Evolutionary conservation across 805 yeast species (phyloP), one percentile per base, ranked within the genome.

Genomic region (Pichia deserticola): DNA sequence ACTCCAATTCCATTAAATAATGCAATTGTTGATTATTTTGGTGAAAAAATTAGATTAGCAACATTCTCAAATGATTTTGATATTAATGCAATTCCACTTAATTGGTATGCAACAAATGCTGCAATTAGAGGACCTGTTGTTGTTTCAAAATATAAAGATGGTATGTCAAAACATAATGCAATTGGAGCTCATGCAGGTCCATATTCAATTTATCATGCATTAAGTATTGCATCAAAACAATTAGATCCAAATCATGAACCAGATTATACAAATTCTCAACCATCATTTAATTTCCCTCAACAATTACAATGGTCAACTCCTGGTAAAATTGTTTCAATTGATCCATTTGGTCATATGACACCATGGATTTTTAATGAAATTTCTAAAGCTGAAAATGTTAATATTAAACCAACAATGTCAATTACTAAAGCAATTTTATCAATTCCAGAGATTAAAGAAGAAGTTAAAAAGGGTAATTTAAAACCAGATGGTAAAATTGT

Each of bases 151-250:
- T 61, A 65, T 51, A 71, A 69, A 34, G 67, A 72, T 38, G 80
- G 84, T 37, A 59, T 78, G 47, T 51, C 66, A 43, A 75, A 74
- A 56, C 82, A 82, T 60, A 81, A 81, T 58, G 74, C 84, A 39
- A 77, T 81, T 54, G 86, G 86, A 47, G 82, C 84, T 11, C 82
- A 79, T 57, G 68, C 83, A 11, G 86, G 86, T 35, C 77, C 84
- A 11, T 81, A 81, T 58, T 74, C 80, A 29, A 70, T 81, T 43
- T 81, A 81, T 65, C 85, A 81, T 57, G 86, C 86, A 6, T 65
- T 81, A 50, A 84, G 85, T 5, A 76, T 80, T 44, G 86, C 77
- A n/a, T 70, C 82, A 13, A 74, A 75, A 51, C 84, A 80, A 60
- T 64, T 81, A 56, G 72, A 78, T 47, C 66, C 73, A 29, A 64